Evolutionary conservation across 495 filamentous ascomycete species (phyloP).

Genomic region (Staphylotrichum tortipilum): DNA sequence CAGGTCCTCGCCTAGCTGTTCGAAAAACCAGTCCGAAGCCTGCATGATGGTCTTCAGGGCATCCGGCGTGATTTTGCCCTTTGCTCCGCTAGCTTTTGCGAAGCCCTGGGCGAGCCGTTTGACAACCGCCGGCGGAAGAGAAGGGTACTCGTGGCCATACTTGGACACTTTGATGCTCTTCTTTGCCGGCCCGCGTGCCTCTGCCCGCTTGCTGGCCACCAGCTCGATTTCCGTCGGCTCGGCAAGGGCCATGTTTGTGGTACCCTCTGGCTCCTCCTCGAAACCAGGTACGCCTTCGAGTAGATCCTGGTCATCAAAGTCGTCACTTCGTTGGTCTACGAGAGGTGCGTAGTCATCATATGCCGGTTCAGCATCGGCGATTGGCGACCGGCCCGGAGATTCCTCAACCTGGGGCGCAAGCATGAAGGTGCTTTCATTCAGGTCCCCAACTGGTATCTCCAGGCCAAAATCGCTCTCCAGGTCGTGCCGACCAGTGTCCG

Average conservation of each 20-base stretch:
- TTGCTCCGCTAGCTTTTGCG: constrained; percentile 51
- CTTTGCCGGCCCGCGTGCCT: constrained; percentile 29
- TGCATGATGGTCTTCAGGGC: constrained; percentile 64
- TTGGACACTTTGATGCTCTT: constrained; percentile 55
- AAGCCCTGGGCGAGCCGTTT: constrained; percentile 69
- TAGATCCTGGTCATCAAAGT: constrained; percentile 22
- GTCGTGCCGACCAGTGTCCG: constrained; percentile 26
- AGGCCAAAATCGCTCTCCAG: constrained; percentile 40
- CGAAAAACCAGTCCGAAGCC: constrained; percentile 82
- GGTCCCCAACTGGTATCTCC: constrained; percentile 33
- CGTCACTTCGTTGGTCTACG: constrained; percentile 16
- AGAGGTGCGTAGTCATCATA: constrained; percentile 14
- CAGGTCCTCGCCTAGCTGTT: constrained; percentile 73
- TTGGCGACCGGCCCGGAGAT: constrained; percentile 9
- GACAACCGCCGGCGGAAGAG: constrained; percentile 59
- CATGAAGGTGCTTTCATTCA: constrained; percentile 38
- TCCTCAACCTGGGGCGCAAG: constrained; percentile 26
- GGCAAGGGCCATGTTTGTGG: no score
- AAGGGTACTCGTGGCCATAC: constrained; percentile 66
- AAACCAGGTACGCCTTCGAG: constrained; percentile 8
- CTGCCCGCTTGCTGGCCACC: constrained; percentile 12
- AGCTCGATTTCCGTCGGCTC: not conserved
- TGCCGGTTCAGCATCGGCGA: constrained; percentile 10
- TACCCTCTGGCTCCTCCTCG: constrained; percentile 22
- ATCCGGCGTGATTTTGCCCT: constrained; percentile 60